Base-by-base conservation (phyloP, 2,329 filamentous ascomycete genomes). In the Penicillium sp. region DNA sequence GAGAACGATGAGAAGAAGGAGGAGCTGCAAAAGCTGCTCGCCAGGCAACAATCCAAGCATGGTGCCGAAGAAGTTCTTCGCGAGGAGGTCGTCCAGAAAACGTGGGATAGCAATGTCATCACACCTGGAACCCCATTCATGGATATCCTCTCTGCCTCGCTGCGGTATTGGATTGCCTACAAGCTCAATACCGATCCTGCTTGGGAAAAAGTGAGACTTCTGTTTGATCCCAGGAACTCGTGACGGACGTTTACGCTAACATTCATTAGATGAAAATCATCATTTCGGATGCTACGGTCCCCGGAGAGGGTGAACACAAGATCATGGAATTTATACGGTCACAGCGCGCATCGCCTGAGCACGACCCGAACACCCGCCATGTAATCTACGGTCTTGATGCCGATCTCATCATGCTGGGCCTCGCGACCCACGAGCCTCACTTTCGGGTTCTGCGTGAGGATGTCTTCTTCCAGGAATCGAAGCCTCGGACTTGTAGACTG, bases 261-360 rank as follows among this genome's bases (percentile, higher is more conserved):
- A 23, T 29, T 18, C 3, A 43, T 64, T 5, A 79, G 72, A 78
- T 96, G 69, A 98, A 98, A 78, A 82, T 98, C 69, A 95, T 98
- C 71, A 97, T 98, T 59, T 98, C 93, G 7, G 93, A 98, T 76
- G 92, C 93, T 46, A 96, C 92, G 35, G 91, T 98, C 33, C 93
- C 93, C 47, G 93, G 93, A 66, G 93, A 98, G 74, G 93, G 93
- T 68, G 93, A 98, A 75, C 93, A 98, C 72, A 98, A 98, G 73
- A 97, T 98, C 66, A 98, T 98, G 93, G 86, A 93, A 60, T 98
- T 97, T 69, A 83, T 98, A 58, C 86, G 93, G 63, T 95, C 92
- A 32, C 95, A 98, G 72, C 84, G 93, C 63, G 83, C 87, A 43
- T 93, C 89, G 46, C 86, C 91, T 4, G 86, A 95, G 57, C 90